Evolutionary conservation across 495 filamentous ascomycete species (phyloP).

Genomic region (Hyaloscypha bicolor): DNA sequence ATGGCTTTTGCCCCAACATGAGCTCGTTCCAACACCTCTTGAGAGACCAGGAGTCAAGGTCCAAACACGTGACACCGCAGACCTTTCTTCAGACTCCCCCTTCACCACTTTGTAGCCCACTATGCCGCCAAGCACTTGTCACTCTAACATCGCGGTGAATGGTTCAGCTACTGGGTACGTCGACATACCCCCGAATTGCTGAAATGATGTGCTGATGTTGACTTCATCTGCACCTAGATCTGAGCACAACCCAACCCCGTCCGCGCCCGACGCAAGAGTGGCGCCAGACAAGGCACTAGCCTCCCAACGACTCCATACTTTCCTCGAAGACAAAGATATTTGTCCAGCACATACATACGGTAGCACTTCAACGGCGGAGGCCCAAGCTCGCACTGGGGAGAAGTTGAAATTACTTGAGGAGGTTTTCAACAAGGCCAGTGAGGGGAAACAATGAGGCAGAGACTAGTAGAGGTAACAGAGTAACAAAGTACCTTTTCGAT

Average conservation of each 20-base stretch:
- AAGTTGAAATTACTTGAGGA: not conserved
- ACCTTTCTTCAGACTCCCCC: too few species aligned
- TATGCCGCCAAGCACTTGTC: too few species aligned
- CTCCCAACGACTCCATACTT: not conserved
- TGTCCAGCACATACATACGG: not conserved
- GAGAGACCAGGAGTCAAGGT: too few species aligned
- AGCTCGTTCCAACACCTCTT: too few species aligned
- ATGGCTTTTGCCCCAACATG: too few species aligned
- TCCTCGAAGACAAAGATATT: not conserved
- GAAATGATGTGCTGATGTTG: too few species aligned
- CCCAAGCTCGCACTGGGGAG: not conserved
- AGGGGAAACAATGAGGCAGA: not conserved
- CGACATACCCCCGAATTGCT: too few species aligned
- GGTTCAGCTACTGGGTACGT: too few species aligned
- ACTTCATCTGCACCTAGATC: not conserved
- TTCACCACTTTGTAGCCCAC: too few species aligned
- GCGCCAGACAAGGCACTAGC: not conserved
- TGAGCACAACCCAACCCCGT: not conserved
- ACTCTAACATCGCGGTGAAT: too few species aligned
- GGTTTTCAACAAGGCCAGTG: not conserved
- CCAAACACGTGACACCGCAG: too few species aligned
- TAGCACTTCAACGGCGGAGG: not conserved
- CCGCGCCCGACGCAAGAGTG: not conserved
- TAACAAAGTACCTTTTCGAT: too few species aligned
- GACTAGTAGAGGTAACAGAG: not conserved